Evolutionary conservation across 306 rosid genomes (phyloP).

Genomic region (Fragaria nilgerrensis): DNA sequence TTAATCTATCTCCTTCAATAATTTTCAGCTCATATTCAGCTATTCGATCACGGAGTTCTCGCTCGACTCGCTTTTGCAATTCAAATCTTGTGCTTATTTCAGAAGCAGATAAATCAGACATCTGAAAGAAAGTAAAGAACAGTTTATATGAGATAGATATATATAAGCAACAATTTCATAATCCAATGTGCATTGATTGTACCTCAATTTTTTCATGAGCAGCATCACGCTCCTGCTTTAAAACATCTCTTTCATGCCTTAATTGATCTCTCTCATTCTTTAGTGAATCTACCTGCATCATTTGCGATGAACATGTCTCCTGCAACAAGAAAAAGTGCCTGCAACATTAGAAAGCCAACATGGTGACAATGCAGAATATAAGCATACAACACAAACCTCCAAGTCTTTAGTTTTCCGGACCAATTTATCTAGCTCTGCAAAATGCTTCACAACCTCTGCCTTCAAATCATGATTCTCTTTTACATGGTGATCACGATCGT

Average conservation of each 20-base stretch:
- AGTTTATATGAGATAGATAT: neutral
- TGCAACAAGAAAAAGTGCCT: slow-evolving; percentile 27
- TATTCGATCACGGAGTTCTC: slow-evolving; percentile 56
- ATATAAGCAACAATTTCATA: slow-evolving; percentile 4
- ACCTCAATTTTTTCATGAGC: slow-evolving; percentile 79
- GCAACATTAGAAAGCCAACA: slow-evolving; percentile 14
- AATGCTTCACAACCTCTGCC: slow-evolving; percentile 49
- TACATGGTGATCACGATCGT: slow-evolving; percentile 71
- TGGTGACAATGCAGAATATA: neutral
- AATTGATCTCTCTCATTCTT: slow-evolving; percentile 41
- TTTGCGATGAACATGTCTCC: slow-evolving; percentile 78
- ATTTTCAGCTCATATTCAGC: slow-evolving; percentile 67
- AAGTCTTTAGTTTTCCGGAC: slow-evolving; percentile 52
- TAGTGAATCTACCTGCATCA: slow-evolving; percentile 48
- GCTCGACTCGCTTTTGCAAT: slow-evolving; percentile 49
- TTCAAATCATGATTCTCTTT: slow-evolving; percentile 47
- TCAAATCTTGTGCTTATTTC: slow-evolving; percentile 58
- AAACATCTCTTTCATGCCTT: slow-evolving; percentile 30
- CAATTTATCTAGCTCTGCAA: slow-evolving; percentile 58
- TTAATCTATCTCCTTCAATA: slow-evolving; percentile 71
- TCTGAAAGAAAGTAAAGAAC: slow-evolving; percentile 33
- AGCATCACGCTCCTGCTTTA: slow-evolving; percentile 51
- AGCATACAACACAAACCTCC: slow-evolving; percentile 49
- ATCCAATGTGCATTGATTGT: slow-evolving; percentile 13
- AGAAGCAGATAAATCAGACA: slow-evolving; percentile 57